phyloP scores from a whole-genome alignment of 1,284 basidiomycete species.

The Acaromyces ingoldii region DNA sequence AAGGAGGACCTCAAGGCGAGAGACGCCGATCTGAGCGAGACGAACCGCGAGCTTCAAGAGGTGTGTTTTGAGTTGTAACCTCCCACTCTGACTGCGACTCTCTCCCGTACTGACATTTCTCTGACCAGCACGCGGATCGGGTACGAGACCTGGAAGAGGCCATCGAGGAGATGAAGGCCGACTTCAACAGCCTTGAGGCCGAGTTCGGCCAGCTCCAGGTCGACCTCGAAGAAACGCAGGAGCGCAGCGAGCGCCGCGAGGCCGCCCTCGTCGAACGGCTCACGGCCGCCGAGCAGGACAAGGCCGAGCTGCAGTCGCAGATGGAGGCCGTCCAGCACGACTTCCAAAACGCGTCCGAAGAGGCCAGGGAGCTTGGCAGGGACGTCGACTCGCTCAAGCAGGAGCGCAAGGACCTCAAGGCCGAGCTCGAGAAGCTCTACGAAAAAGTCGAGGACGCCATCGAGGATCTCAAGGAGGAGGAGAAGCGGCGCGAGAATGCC shows the following conservation, averaged over 20 bases:
- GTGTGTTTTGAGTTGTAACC: no score
- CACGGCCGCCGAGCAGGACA: not conserved
- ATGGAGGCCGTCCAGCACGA: constrained; percentile 5
- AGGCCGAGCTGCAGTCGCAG: not conserved
- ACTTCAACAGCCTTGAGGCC: constrained; percentile 54
- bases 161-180: constrained; percentile 27
- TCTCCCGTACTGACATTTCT: no score
- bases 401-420: constrained; percentile 48
- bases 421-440: constrained; percentile 47
- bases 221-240: constrained; percentile 2
- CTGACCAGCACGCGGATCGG: not conserved
- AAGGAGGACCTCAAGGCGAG: constrained; percentile 25
- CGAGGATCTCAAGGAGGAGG: constrained; percentile 53
- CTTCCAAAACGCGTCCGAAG: not conserved
- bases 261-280: constrained; percentile 4
- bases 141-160: constrained; percentile 28
- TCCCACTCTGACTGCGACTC: no score
- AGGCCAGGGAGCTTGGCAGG: not conserved
- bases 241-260: constrained; percentile 1
- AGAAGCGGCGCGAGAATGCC: constrained; percentile 51
- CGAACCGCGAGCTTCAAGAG: constrained; percentile 61
- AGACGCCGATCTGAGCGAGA: constrained; percentile 53
- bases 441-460: constrained; percentile 49
- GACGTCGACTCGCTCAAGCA: constrained; percentile 41
- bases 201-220: constrained; percentile 11